phyloP scores from a whole-genome alignment of 768 basidiomycete genomes.

The Bullera alba region DNA sequence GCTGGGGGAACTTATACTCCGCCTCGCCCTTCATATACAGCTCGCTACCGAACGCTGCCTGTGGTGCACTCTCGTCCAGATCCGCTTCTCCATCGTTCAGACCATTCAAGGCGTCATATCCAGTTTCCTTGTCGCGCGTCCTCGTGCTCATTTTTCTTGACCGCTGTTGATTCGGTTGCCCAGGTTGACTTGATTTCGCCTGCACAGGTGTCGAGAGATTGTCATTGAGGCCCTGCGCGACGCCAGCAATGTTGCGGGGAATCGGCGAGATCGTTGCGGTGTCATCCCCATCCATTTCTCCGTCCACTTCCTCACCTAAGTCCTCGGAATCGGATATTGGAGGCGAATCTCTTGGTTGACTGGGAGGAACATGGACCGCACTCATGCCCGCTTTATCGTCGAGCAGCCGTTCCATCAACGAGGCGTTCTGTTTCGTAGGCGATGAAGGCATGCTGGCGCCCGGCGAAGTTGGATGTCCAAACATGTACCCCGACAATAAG shows the following conservation, averaged over 20 bases:
- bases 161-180: background rate
- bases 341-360: slow-evolving; percentile 13
- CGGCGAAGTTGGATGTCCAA: slow-evolving; percentile 32
- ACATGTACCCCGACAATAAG: slow-evolving; percentile 40
- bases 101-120: slow-evolving; percentile 38
- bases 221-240: no score
- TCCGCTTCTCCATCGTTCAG: slow-evolving; percentile 46
- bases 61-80: slow-evolving; percentile 40
- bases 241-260: no score
- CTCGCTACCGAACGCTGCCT: slow-evolving; percentile 35
- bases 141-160: slow-evolving; percentile 2
- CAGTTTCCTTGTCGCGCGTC: slow-evolving; percentile 18
- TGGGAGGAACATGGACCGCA: background rate
- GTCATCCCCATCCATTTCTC: no score
- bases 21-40: slow-evolving; percentile 39
- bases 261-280: no score
- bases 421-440: no score
- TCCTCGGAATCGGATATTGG: no score
- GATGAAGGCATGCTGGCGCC: background rate
- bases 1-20: slow-evolving; percentile 45
- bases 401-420: background rate
- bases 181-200: background rate
- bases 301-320: no score
- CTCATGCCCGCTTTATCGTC: background rate
- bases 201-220: background rate